A percentile compares a stretch with the other conserved stretches of the same genome.
phyloP scores from a whole-genome alignment of 495 filamentous ascomycete genomes.

The Penicillium verhagenii region DNA sequence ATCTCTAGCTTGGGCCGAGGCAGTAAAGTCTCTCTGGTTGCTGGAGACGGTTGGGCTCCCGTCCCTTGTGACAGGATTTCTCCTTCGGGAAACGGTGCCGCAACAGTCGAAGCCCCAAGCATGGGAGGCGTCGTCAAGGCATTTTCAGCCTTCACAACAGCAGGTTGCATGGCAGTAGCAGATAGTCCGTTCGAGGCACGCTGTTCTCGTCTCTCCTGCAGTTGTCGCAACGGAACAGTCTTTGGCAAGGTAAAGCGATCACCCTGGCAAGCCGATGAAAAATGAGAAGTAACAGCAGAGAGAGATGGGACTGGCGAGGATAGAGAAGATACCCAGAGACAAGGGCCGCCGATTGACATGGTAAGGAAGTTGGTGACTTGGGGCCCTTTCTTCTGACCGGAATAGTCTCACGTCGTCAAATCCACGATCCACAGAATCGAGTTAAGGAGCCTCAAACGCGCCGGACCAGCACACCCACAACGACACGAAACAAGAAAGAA shows the following conservation, averaged over 20 bases:
- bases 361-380: conserved; percentile 16
- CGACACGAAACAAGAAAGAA: conserved; percentile 7
- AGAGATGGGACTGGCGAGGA: conserved; percentile 35
- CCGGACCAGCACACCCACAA: conserved; percentile 8
- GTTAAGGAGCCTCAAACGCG: background rate
- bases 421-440: conserved; percentile 2
- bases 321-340: conserved; percentile 42
- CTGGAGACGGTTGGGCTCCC: background rate
- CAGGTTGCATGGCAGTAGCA: conserved; percentile 32
- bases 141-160: conserved; percentile 37
- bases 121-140: conserved; percentile 26
- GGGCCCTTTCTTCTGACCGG: conserved; percentile 1
- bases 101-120: conserved; percentile 13
- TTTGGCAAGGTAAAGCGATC: conserved; percentile 28
- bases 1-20: conserved; percentile 25
- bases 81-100: conserved; percentile 21
- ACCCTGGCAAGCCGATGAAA: conserved; percentile 34
- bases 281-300: conserved; percentile 35
- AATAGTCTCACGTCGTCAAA: conserved; percentile 1
- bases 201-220: conserved; percentile 24
- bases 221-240: conserved; percentile 19
- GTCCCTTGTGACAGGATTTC: conserved; percentile 16
- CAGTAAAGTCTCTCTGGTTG: conserved; percentile 16
- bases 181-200: conserved; percentile 12
- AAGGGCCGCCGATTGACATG: conserved; percentile 47